A percentile compares a stretch with the other conserved stretches of the same genome.
Evolutionary conservation across 306 rosid genomes (phyloP).

Genomic region (Cucumis sativus): DNA sequence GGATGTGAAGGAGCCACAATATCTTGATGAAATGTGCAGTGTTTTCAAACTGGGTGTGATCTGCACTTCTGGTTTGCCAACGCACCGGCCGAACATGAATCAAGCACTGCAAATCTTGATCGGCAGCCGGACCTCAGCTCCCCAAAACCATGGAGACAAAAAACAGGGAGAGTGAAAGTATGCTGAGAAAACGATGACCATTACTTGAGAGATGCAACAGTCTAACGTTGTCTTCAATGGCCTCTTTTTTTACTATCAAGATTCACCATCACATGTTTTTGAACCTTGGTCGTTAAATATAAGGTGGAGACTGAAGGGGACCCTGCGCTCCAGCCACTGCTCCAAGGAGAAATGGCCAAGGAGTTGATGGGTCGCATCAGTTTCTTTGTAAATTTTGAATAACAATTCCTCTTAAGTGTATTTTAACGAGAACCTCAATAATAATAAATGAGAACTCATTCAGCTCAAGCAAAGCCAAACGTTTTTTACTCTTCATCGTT

Average conservation of each 20-base stretch:
- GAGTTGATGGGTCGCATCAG: neutral
- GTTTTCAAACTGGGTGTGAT: constrained; percentile 51
- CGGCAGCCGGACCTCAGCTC: neutral
- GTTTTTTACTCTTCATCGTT: neutral
- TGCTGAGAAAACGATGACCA: neutral
- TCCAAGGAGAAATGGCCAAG: neutral
- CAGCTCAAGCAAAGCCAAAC: neutral
- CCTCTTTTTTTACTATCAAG: neutral
- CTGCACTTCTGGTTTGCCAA: constrained; percentile 42
- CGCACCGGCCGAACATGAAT: constrained; percentile 61
- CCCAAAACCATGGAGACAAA: neutral
- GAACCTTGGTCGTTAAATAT: neutral
- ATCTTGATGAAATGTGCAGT: constrained; percentile 37
- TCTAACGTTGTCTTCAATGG: neutral
- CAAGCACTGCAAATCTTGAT: constrained; percentile 41
- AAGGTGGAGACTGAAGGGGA: neutral
- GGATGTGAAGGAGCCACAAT: constrained; percentile 31
- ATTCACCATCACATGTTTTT: neutral
- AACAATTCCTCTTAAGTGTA: neutral
- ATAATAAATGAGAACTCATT: neutral
- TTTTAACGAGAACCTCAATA: neutral
- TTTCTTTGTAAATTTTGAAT: neutral
- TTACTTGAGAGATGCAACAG: neutral
- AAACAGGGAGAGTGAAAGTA: neutral
- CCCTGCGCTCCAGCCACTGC: neutral